A percentile compares a stretch with the other conserved stretches of the same genome.
phyloP scores from a whole-genome alignment of 306 rosid species.

The Hippophae gyantsensis region DNA sequence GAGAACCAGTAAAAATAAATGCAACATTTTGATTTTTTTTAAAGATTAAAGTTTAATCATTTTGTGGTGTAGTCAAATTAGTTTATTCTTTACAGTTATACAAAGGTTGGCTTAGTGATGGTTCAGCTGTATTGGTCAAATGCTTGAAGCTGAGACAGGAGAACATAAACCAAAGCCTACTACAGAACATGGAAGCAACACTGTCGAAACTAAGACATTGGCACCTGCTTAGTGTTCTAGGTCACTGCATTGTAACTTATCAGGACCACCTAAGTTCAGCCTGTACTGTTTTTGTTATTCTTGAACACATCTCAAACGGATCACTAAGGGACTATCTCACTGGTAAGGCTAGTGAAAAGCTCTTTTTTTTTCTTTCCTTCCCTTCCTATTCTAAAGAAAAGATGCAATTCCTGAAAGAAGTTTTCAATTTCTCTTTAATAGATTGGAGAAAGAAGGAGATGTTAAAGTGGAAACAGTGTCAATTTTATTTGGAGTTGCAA shows the following conservation, averaged over 20 bases:
- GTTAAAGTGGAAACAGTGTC: slow-evolving; percentile 92
- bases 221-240: slow-evolving; percentile 76
- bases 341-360: slow-evolving; percentile 51
- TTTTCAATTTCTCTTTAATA: slow-evolving; percentile 11
- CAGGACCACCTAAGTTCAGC: slow-evolving; percentile 47
- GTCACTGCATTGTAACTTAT: slow-evolving; percentile 47
- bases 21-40: slow-evolving; percentile 6
- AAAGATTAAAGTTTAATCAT: slow-evolving; percentile 12
- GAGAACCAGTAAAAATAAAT: slow-evolving; percentile 37
- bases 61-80: not conserved
- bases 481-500: slow-evolving; percentile 52
- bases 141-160: slow-evolving; percentile 47
- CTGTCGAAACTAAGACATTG: slow-evolving; percentile 61
- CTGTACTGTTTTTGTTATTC: slow-evolving; percentile 45
- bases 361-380: not conserved
- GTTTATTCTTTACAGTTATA: slow-evolving; percentile 38
- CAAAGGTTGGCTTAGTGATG: slow-evolving; percentile 59
- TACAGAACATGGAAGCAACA: slow-evolving; percentile 42
- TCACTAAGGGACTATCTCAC: slow-evolving; percentile 49
- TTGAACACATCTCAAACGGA: slow-evolving; percentile 51
- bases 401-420: not conserved
- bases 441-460: slow-evolving; percentile 64
- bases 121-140: slow-evolving; percentile 49
- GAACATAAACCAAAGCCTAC: slow-evolving; percentile 24
- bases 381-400: not conserved